Percentiles rank a stretch among this genome's conserved stretches.
Conservation (phyloP, 345 rosid genomes). For the Aethionema arabicum region DNA sequence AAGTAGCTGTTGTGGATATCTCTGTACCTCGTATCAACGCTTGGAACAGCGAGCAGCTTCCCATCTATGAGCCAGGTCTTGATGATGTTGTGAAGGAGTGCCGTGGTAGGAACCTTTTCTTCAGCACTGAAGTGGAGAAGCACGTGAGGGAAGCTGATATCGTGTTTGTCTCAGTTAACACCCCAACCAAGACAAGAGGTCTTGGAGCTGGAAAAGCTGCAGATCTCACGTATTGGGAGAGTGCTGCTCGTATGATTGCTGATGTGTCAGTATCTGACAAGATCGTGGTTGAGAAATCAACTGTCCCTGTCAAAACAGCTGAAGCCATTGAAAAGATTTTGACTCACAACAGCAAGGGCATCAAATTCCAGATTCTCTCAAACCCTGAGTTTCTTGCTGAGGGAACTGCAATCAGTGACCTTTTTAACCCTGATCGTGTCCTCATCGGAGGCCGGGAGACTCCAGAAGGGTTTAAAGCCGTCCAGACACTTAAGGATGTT, state of each 20-base stretch:
- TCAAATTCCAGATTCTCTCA: constrained; percentile 80
- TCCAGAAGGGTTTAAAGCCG: constrained; percentile 59
- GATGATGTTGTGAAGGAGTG: constrained; percentile 67
- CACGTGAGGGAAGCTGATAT: constrained; percentile 79
- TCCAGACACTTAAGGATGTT: constrained; percentile 62
- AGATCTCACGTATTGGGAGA: constrained; percentile 85
- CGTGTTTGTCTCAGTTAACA: constrained; percentile 75
- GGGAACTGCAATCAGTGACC: constrained; percentile 78
- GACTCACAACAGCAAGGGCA: constrained; percentile 74
- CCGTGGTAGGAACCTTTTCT: constrained; percentile 70
- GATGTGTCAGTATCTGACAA: constrained; percentile 75
- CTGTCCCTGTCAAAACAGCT: constrained; percentile 83
- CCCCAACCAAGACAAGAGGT: constrained; percentile 78
- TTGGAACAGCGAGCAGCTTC: constrained; percentile 70
- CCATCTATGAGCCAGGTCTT: constrained; percentile 71
- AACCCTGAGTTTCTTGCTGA: constrained; percentile 90
- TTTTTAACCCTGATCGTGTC: constrained; percentile 69
- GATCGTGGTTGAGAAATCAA: constrained; percentile 87
- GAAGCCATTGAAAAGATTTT: constrained; percentile 83
- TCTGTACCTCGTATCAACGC: constrained; percentile 60
- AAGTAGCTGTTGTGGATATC: constrained; percentile 72
- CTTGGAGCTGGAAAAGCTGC: constrained; percentile 92
- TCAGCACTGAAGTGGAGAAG: constrained; percentile 70
- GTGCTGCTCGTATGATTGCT: constrained; percentile 86
- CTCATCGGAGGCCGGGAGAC: constrained; percentile 88